Conservation (phyloP, 2,329 filamentous ascomycete genomes). For the Pseudocercospora eumusae region DNA sequence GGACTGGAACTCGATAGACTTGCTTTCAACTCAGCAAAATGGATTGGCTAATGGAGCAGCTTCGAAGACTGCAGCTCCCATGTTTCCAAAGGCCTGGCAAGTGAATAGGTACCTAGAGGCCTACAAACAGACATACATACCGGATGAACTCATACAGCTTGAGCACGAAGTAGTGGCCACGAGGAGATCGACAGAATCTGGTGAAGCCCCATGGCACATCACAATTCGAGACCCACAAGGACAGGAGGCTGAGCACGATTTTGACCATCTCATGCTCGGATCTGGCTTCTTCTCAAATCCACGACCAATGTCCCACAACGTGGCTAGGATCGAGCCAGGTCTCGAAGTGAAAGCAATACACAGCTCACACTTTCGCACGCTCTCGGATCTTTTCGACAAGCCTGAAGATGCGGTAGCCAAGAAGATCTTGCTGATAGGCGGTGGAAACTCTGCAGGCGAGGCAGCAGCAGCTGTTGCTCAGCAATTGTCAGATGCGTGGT, state of each 20-base stretch:
- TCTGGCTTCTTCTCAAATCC: slow-evolving; percentile 75
- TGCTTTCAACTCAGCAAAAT: slow-evolving; percentile 23
- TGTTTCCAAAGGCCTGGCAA: slow-evolving; percentile 76
- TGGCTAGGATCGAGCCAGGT: slow-evolving; percentile 29
- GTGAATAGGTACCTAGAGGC: slow-evolving; percentile 70
- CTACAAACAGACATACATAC: slow-evolving; percentile 63
- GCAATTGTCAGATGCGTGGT: slow-evolving; percentile 65
- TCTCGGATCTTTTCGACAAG: slow-evolving; percentile 43
- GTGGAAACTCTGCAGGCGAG: slow-evolving; percentile 81
- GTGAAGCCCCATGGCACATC: slow-evolving; percentile 26
- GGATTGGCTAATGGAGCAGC: slow-evolving; percentile 1
- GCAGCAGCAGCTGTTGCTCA: slow-evolving; percentile 71
- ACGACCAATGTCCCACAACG: slow-evolving; percentile 56
- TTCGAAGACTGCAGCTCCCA: slow-evolving; percentile 47
- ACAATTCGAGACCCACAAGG: slow-evolving; percentile 25
- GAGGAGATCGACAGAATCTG: slow-evolving; percentile 9
- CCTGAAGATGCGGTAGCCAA: slow-evolving; percentile 42
- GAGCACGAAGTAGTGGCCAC: slow-evolving; percentile 27
- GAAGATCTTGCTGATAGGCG: slow-evolving; percentile 73
- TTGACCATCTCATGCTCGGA: slow-evolving; percentile 71
- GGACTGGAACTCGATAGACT: slow-evolving; percentile 61
- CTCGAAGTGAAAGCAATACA: slow-evolving; percentile 57
- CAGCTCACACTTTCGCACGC: slow-evolving; percentile 65
- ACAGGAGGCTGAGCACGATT: slow-evolving; percentile 42
- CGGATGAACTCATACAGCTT: slow-evolving; percentile 53